Base-by-base conservation (phyloP, 176 grass and related monocot species). In the Coix lacrymajobi region DNA sequence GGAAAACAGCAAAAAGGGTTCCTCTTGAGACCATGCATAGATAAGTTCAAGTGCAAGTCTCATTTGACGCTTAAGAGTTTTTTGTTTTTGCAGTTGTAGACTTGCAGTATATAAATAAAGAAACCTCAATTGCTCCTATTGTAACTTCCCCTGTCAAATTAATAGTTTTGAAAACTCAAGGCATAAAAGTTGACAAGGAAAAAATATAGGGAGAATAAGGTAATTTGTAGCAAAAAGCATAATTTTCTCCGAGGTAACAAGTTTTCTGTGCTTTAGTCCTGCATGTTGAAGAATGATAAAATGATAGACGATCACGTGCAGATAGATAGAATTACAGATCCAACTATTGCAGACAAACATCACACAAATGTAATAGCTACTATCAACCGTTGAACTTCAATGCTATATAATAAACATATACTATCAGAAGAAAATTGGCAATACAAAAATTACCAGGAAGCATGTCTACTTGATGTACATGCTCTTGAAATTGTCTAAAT, bases 381-480 rank as follows among this genome's bases (percentile, higher is more conserved):
- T n/a, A n/a, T n/a, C n/a, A n/a, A n/a, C n/a, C n/a, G n/a, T n/a
- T 36, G 4, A 36, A 36, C 4, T 5, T 36, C 34, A 16, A 30
- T 39, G 62, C 22, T 46, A 69, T n/a, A n/a, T n/a, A n/a, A n/a
- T 17, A 38, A 28, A 34, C 74, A 83, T 60, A 4, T 83, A 40
- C n/a, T 22, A 79, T 51, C 25, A 49, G 7, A 87, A 76, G 8
- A 75, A 71, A 49, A 71, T 17, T 22, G 54, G 68, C 62, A 54
- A 22, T 12, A 39, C 39, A 62, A 49, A 13, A 71, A 88, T 68
- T 94, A 97, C 95, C 95, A 71, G 88, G 92, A 56, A 92, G 88
- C 57, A 91, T 92, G 71, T 88, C 90, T 72, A 92, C 58, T 79
- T 80, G 49, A 24, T 30, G 88, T 13, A 61, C 51, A 81, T 97